Evolutionary conservation across 805 yeast genomes (phyloP), one percentile per base, ranked within the genome.

Genomic region (Myxozyma neotropica): DNA sequence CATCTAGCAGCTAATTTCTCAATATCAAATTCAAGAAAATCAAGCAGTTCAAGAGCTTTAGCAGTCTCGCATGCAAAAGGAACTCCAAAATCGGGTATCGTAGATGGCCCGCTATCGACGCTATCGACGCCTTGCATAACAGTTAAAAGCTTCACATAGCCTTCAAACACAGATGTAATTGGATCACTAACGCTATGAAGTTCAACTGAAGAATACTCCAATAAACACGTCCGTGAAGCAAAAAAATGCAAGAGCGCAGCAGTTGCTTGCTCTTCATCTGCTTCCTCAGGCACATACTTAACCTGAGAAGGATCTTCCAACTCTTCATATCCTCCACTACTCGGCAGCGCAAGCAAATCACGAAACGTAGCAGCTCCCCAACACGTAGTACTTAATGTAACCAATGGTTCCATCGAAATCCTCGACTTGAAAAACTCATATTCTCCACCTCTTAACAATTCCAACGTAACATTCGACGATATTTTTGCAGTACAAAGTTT

Each of bases 41-140:
- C 96, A 67, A 92, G 76, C 59, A 87, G 84, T 35, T 85, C 81
- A 56, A 90, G 76, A 1, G 89, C 75, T 61, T 83, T 85, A 0
- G 93, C 86, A 0, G 90, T 80, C 21, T 61, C 65, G 31, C 55
- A 50, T n/a, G 55, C 56, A 29, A 59, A 33, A 42, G 54, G 50
- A n/a, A 40, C 49, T n/a, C 29, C 43, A 31, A 36, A 26, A 26
- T 52, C 50, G 1, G 87, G 88, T 58, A 81, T 74, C 26, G 81
- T 75, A 17, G n/a, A n/a, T n/a, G 29, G 13, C 13, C 33, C 5
- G 3, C 46, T 55, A 12, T 31, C 53, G 10, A n/a, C n/a, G n/a
- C n/a, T 36, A 36, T 35, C 23, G 4, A 26, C 58, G 12, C 55
- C 58, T 17, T 55, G 56, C 46, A 53, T 49, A 4, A 44, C 26